These are phyloP conservation scores for Wickerhamiella pararugosa DNA, from an alignment of 1,139 yeast species.

Conservation along the genomic window DNA sequence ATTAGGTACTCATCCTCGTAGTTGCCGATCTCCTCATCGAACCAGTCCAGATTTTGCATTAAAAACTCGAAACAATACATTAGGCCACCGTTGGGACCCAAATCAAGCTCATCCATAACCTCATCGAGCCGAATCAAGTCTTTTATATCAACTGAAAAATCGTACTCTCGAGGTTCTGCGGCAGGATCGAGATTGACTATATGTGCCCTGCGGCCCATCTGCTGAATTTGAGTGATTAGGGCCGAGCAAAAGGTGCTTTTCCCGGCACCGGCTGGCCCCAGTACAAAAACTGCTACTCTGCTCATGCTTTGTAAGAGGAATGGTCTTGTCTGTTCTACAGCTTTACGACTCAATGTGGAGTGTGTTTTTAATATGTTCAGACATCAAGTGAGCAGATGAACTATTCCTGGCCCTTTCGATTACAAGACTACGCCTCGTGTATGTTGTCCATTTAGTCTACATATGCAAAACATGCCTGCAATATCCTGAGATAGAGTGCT, in stretches of 20 bases:
- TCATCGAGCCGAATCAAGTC: conserved; percentile 84
- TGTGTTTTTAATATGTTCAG: no score
- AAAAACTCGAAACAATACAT: conserved; percentile 83
- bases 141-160: conserved; percentile 83
- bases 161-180: conserved; percentile 84
- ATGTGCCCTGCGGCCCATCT: conserved; percentile 84
- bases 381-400: no score
- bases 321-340: no score
- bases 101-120: conserved; percentile 89
- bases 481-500: no score
- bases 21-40: conserved; percentile 90
- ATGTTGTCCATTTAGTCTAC: no score
- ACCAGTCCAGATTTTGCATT: conserved; percentile 82
- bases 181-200: conserved; percentile 95
- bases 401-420: no score
- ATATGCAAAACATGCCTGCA: no score
- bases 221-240: conserved; percentile 74
- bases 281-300: conserved; percentile 82
- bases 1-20: conserved; percentile 85
- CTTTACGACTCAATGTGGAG: no score
- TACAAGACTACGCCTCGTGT: no score
- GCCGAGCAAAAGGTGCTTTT: conserved; percentile 79
- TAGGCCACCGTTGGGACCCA: conserved; percentile 94
- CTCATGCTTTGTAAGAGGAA: conserved; percentile 41
- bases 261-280: conserved; percentile 98